These are phyloP conservation scores for Xylariaceae sp. DNA, from an alignment of 2,329 filamentous ascomycete genomes.

Conservation along the genomic window DNA sequence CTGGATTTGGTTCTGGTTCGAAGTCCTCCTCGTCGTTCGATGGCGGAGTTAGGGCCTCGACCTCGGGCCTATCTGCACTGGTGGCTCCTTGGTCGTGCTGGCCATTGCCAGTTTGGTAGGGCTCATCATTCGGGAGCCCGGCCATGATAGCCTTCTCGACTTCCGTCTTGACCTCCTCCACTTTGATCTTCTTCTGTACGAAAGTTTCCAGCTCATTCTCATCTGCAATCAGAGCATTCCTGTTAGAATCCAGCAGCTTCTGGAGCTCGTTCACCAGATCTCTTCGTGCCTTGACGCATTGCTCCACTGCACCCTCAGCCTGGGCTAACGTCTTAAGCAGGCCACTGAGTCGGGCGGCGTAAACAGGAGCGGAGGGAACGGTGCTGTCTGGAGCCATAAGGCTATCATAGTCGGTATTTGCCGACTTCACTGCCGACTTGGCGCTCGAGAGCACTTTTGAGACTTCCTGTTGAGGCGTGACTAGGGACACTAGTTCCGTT, in stretches of 20 bases:
- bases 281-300: conserved; percentile 81
- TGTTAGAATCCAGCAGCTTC: conserved; percentile 72
- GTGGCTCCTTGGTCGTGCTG: conserved; percentile 44
- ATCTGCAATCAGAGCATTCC: conserved; percentile 64
- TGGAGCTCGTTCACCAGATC: conserved; percentile 76
- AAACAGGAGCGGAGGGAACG: conserved; percentile 78
- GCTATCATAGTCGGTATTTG: conserved; percentile 80
- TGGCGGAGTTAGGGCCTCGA: conserved; percentile 85
- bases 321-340: conserved; percentile 85
- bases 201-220: conserved; percentile 62
- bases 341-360: conserved; percentile 82
- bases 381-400: conserved; percentile 66
- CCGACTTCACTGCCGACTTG: conserved; percentile 63
- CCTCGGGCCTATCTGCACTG: conserved; percentile 69
- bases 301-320: conserved; percentile 83
- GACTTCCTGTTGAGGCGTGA: conserved; percentile 67
- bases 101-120: conserved; percentile 46
- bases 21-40: conserved; percentile 33
- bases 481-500: conserved; percentile 70
- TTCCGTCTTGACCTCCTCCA: conserved; percentile 78
- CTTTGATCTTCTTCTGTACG: conserved; percentile 61
- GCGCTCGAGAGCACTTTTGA: conserved; percentile 67
- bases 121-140: conserved; percentile 61
- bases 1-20: conserved; percentile 16
- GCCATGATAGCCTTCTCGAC: conserved; percentile 91